Evolutionary conservation across 768 basidiomycete species (phyloP).

Genomic region (Boletus barrowsii): DNA sequence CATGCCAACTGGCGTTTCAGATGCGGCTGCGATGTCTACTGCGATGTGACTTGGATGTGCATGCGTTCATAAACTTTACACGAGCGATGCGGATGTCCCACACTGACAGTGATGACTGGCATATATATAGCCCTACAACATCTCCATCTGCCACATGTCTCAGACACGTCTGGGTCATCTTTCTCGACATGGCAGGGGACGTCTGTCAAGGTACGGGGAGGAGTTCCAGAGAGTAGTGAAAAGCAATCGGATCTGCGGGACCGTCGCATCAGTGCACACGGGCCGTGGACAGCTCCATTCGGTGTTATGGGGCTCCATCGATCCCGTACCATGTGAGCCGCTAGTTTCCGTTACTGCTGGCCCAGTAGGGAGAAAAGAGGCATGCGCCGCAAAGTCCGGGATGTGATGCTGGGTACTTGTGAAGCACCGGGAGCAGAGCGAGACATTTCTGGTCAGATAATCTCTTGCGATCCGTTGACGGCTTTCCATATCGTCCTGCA

Average conservation of each 20-base stretch:
- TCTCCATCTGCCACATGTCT: constrained; percentile 5
- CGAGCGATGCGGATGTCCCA: no score
- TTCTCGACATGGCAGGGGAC: not conserved
- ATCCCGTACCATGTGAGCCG: constrained; percentile 22
- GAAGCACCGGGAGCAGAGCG: constrained; percentile 8
- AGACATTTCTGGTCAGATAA: constrained; percentile 13
- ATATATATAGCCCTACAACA: constrained; percentile 4
- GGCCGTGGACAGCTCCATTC: not conserved
- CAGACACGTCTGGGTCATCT: not conserved
- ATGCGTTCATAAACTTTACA: not conserved
- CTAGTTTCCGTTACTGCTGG: constrained; percentile 14
- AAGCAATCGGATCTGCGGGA: constrained; percentile 13
- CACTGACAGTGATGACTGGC: not conserved
- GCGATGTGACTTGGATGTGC: constrained; percentile 9
- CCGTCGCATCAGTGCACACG: constrained; percentile 11
- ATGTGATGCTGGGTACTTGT: constrained; percentile 9
- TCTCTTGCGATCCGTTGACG: constrained; percentile 8
- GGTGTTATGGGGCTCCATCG: constrained; percentile 8
- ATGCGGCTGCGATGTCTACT: not conserved
- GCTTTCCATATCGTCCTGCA: constrained; percentile 5
- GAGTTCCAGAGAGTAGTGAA: not conserved
- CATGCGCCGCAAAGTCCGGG: constrained; percentile 30
- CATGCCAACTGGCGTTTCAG: constrained; percentile 20
- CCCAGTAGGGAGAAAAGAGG: not conserved
- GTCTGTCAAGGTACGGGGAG: not conserved